Percentiles rank a stretch among this genome's conserved stretches.
These are phyloP conservation scores for Oryza glaberrima DNA, from an alignment of 176 grass and related monocot species.

Conservation along the genomic window DNA sequence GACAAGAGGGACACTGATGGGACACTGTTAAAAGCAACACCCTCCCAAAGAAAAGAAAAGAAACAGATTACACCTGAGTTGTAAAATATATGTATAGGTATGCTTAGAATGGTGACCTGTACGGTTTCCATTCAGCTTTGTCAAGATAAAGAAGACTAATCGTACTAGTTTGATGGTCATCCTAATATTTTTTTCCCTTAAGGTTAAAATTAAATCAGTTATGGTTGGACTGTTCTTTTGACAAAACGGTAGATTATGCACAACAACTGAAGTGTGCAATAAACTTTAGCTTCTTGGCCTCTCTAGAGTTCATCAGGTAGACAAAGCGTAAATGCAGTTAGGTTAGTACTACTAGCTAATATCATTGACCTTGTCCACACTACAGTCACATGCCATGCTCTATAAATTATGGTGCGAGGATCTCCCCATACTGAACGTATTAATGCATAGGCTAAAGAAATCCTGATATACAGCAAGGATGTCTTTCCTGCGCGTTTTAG, in stretches of 20 bases:
- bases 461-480: neutral
- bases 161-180: neutral
- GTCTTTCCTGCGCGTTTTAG: neutral
- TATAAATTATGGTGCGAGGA: slow-evolving; percentile 29
- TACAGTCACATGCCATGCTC: slow-evolving; percentile 14
- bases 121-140: neutral
- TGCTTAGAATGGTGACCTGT: neutral
- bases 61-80: too few species aligned
- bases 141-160: slow-evolving; percentile 4
- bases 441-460: slow-evolving; percentile 22
- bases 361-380: slow-evolving; percentile 15
- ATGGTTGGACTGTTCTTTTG: neutral
- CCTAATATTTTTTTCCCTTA: neutral
- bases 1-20: too few species aligned
- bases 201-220: neutral
- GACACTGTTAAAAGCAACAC: too few species aligned
- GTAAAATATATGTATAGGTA: neutral
- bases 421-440: slow-evolving; percentile 20
- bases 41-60: too few species aligned
- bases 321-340: slow-evolving; percentile 21
- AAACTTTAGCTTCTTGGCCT: neutral
- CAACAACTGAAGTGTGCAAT: neutral
- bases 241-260: neutral
- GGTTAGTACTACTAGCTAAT: slow-evolving; percentile 33
- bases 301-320: neutral